Evolutionary conservation across 495 filamentous ascomycete genomes (phyloP), one percentile per base, ranked within the genome.

Genomic region (Tuber brumale): DNA sequence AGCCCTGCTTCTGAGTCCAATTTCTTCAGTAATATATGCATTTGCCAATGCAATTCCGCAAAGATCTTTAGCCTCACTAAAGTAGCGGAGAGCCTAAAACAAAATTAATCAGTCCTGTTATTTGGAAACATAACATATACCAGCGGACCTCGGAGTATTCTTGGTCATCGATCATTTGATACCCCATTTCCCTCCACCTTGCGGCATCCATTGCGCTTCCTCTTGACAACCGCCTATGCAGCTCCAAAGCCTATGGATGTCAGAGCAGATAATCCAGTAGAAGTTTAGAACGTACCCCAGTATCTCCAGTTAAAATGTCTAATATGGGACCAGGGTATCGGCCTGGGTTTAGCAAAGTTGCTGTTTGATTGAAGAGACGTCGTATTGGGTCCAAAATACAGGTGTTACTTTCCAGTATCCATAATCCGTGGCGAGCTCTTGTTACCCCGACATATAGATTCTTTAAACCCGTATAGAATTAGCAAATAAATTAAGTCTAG

Each of bases 141-240:
- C 10, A 31, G n/a, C 51, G 31, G 72, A 75, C 79, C 41, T 80
- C 71, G 19, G 73, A 74, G 41, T 81, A 80, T 31, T 76, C 35
- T 14, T 75, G 45, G 10, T 72, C 48, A 14, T 80, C 77, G 69
- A 80, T 77, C 18, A 71, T 70, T 23, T 81, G 77, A 27, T 80
- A 71, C 45, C 74, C 77, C 8, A 72, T 76, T n/a, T 80, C 79
- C 8, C 76, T 74, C 79, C 79, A 81, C 43, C 77, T 51, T 19
- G 57, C 42, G 10, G 51, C 57, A 35, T 72, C 79, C 0, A 77
- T 75, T 9, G 44, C 51, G 31, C 73, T 75, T 23, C 57, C 44
- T 66, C 69, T 69, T 35, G 35, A 27, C 21, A 77, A 72, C 1
- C 48, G 35, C 3, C 37, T 44, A 21, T 66, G 57, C 39, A 69